Evolutionary conservation across 1,139 yeast species (phyloP), one percentile per base, ranked within the genome.

Genomic region (Candida sp.): DNA sequence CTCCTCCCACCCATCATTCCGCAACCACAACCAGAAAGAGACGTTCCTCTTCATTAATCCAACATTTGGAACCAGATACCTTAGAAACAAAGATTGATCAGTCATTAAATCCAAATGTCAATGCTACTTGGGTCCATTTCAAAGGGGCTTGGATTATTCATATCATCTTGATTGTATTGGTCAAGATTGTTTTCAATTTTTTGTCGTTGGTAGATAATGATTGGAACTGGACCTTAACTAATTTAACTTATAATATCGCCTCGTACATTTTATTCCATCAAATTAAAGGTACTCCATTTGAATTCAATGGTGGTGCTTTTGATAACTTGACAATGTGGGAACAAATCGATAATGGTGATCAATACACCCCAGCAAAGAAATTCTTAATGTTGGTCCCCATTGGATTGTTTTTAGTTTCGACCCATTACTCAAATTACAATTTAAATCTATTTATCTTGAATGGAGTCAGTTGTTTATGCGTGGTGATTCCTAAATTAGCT

Each of bases 311-410:
- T 34, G 99, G 99, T 36, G 98, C 98, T 0, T 93, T 87, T 64
- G 99, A 93, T 63, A 85, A 89, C 59, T 76, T 93, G 56, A 93
- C 97, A 25, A 88, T 93, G 97, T 93, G 99, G 99, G 99, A 93
- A 66, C 99, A 93, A 66, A 85, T 93, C 51, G 97, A 93, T 64
- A 85, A 91, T 57, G 99, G 98, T 48, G 97, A 90, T 60, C 96
- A 90, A 63, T 93, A 91, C 63, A 93, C 99, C 0, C 99, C 99
- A 5, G 84, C 97, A 23, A 90, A 93, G 73, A 93, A 93, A 66
- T 93, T 90, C 60, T 73, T 93, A 55, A 79, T 91, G 70, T 82
- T 88, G 47, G 97, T 93, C 12, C 99, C 99, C 34, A 87, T 93
- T 52, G 84, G 82, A 7, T 74, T 93, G 57, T 93, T 93, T 58